Conservation (phyloP, 1,139 yeast genomes). For the Magnusiomyces ingens region DNA sequence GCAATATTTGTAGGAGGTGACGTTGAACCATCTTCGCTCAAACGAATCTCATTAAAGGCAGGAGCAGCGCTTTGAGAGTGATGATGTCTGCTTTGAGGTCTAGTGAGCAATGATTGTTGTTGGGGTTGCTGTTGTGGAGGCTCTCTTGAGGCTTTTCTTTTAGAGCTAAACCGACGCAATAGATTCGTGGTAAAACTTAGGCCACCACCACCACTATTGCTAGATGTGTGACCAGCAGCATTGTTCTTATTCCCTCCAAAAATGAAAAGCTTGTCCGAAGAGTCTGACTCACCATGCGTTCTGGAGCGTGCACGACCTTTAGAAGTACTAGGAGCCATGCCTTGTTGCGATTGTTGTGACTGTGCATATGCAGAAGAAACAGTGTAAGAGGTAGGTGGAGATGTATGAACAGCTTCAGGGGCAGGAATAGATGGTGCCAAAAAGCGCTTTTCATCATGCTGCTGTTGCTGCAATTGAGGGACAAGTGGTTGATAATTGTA, state of each 20-base stretch:
- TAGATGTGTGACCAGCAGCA: not conserved
- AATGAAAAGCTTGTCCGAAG: constrained; percentile 11
- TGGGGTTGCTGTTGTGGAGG: constrained; percentile 3
- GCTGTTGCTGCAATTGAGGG: constrained; percentile 6
- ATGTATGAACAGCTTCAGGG: constrained; percentile 17
- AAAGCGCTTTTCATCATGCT: constrained; percentile 9
- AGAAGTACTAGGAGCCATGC: constrained; percentile 16
- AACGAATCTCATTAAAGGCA: constrained; percentile 3
- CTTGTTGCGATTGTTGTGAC: constrained; percentile 18
- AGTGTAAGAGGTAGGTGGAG: not conserved
- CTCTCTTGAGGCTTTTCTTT: constrained; percentile 21
- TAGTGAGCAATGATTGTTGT: not conserved
- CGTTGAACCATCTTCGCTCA: not conserved
- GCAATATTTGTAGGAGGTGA: not conserved
- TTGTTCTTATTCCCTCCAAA: constrained; percentile 9
- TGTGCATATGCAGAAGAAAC: constrained; percentile 9
- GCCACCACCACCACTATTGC: constrained; percentile 9
- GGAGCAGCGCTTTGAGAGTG: constrained; percentile 8
- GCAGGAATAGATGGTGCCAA: constrained; percentile 14
- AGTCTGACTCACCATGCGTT: constrained; percentile 25
- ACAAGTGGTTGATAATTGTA: not conserved
- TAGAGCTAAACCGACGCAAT: constrained; percentile 27
- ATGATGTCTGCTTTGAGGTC: constrained; percentile 5
- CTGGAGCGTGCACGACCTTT: constrained; percentile 23
- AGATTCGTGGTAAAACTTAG: constrained; percentile 24